Base-by-base conservation (phyloP, 2,329 filamentous ascomycete genomes). In the Lecanoromycetidae sp. region DNA sequence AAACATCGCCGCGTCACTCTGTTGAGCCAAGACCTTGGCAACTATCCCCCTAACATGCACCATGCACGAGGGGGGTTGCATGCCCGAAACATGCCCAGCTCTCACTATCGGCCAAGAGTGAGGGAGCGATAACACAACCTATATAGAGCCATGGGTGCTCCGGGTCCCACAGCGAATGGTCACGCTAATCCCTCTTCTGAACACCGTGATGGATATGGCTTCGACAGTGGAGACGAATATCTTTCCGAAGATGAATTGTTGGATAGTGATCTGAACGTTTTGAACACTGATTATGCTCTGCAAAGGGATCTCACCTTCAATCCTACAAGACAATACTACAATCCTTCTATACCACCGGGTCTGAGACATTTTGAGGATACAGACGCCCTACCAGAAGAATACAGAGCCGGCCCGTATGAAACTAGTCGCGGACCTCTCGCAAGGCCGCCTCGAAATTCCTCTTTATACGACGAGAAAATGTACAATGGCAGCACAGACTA, bases 181-280 rank as follows among this genome's bases (percentile, higher is more conserved):
- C 23, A 37, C 8, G 17, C 15, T 12, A 34, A 40, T 4, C 46
- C 39, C 26, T 34, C n/a, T n/a, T n/a, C n/a, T n/a, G n/a, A n/a
- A n/a, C 38, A 17, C 30, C 25, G 6, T 20, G 7, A 8, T 19
- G 38, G 20, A 29, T n/a, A 42, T 20, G 27, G 20, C 5, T 26
- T 22, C 10, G 33, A 26, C 26, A 33, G 30, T 29, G 19, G 26
- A 9, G 45, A 51, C 40, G 44, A 51, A 4, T 47, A 48, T 38
- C 44, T 22, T 13, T 51, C 49, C 22, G 49, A 51, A 7, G 49
- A 48, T 20, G 49, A 48, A 29, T 22, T 51, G 10, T 48, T 40
- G 4, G 49, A 51, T 4, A 22, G 25, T 30, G 49, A 51, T 15
- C 15, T 51, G 20, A 29, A 45, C 37, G 6, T 51, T 7, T 27